A percentile compares a stretch with the other conserved stretches of the same genome.
phyloP scores from a whole-genome alignment of 2,329 filamentous ascomycete species.

The Aspergillus intermedius region DNA sequence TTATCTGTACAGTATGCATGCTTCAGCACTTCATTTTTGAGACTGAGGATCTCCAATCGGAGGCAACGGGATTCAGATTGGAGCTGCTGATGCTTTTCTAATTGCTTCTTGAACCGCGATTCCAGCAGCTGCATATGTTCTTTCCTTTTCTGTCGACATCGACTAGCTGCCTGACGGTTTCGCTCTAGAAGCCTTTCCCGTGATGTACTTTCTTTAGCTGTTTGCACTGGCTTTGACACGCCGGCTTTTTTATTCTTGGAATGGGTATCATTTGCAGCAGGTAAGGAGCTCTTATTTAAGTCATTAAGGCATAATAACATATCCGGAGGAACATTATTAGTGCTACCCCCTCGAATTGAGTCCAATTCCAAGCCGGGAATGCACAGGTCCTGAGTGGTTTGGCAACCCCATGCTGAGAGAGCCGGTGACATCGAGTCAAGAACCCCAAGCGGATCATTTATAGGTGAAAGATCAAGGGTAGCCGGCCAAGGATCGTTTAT shows the following conservation, averaged over 20 bases:
- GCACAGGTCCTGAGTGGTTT: slow-evolving; percentile 18
- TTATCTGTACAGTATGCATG: slow-evolving; percentile 35
- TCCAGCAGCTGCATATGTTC: slow-evolving; percentile 50
- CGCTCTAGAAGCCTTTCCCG: slow-evolving; percentile 51
- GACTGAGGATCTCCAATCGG: slow-evolving; percentile 29
- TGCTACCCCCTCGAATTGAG: slow-evolving; percentile 21
- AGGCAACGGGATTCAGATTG: slow-evolving; percentile 28
- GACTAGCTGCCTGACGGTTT: slow-evolving; percentile 54
- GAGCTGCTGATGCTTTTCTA: slow-evolving; percentile 26
- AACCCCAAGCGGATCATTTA: slow-evolving; percentile 26
- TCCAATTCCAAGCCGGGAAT: slow-evolving; percentile 18
- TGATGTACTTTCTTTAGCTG: not conserved
- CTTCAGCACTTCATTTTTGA: slow-evolving; percentile 36
- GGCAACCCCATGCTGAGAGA: slow-evolving; percentile 20
- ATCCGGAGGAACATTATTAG: no score
- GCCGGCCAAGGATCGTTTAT: slow-evolving; percentile 17
- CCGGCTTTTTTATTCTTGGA: no score
- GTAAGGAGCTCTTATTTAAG: no score
- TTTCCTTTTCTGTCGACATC: slow-evolving; percentile 59
- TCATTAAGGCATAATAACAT: no score
- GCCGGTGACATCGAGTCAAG: slow-evolving; percentile 24
- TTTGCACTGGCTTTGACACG: no score
- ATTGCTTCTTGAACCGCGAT: slow-evolving; percentile 29
- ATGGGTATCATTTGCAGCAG: no score
- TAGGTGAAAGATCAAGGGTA: slow-evolving; percentile 21